phyloP scores from a whole-genome alignment of 2,329 filamentous ascomycete genomes.

The Colletotrichum caudatum region DNA sequence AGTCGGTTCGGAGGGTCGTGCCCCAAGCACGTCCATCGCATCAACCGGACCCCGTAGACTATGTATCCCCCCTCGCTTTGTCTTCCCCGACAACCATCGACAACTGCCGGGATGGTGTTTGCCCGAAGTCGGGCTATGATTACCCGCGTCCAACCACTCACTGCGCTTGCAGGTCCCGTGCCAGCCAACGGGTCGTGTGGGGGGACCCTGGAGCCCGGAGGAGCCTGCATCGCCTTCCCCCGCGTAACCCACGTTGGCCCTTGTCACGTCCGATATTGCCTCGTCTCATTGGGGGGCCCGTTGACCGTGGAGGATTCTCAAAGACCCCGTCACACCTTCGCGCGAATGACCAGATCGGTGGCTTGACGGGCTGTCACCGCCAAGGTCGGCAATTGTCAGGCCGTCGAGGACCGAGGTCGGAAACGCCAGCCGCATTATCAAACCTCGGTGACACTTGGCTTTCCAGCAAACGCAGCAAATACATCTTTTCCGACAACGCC shows the following conservation, averaged over 20 bases:
- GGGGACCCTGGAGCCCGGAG: conserved; percentile 1
- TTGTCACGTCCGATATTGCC: not conserved
- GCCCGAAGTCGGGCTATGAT: conserved; percentile 12
- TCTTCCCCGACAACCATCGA: too few relatives aligned
- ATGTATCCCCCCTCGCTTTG: not conserved
- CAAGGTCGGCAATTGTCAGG: conserved; percentile 44
- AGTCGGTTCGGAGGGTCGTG: too few relatives aligned
- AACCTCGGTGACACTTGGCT: not conserved
- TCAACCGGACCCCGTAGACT: not conserved
- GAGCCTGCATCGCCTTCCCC: conserved; percentile 20
- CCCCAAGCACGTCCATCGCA: not conserved
- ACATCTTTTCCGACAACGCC: not conserved
- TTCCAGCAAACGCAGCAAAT: not conserved
- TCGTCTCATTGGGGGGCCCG: not conserved
- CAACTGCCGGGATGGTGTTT: not conserved
- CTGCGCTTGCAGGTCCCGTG: conserved; percentile 19
- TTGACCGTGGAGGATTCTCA: not conserved
- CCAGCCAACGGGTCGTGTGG: conserved; percentile 19
- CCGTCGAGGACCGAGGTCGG: too few relatives aligned
- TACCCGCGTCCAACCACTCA: conserved; percentile 16
- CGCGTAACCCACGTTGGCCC: conserved; percentile 20
- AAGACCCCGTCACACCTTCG: not conserved
- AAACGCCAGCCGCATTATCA: not conserved
- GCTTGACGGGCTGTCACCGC: conserved; percentile 29
- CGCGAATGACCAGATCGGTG: conserved; percentile 1